Conservation (phyloP, 495 filamentous ascomycete species). For the Paragyromitra xinjiangensis region DNA sequence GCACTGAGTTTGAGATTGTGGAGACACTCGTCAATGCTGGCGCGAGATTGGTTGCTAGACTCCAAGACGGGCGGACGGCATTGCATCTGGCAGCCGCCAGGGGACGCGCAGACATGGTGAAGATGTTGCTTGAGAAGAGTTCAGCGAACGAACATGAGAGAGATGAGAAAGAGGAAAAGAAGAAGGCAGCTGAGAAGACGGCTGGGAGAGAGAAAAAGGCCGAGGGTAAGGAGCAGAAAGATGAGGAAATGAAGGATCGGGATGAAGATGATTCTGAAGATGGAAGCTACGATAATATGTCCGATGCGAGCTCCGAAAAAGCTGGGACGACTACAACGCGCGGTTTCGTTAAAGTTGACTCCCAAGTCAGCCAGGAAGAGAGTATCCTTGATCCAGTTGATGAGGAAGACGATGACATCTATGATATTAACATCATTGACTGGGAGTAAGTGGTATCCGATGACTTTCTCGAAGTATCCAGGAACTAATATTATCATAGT, state of each 20-base stretch:
- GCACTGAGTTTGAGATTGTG: slow-evolving; percentile 74
- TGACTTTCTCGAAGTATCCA: background rate
- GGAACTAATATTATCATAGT: slow-evolving; percentile 23
- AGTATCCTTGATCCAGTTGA: slow-evolving; percentile 61
- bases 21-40: slow-evolving; percentile 73
- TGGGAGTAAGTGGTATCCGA: slow-evolving; percentile 70
- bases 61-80: slow-evolving; percentile 80
- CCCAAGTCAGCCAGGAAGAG: slow-evolving; percentile 57
- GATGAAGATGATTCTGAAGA: slow-evolving; percentile 65
- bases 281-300: slow-evolving; percentile 62
- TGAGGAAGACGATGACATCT: slow-evolving; percentile 75
- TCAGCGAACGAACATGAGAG: slow-evolving; percentile 73
- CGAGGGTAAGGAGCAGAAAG: slow-evolving; percentile 61
- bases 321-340: slow-evolving; percentile 65
- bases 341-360: slow-evolving; percentile 73
- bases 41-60: slow-evolving; percentile 73
- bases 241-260: slow-evolving; percentile 62
- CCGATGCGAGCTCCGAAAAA: slow-evolving; percentile 58
- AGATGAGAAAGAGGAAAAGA: slow-evolving; percentile 66
- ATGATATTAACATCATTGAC: slow-evolving; percentile 75
- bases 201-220: slow-evolving; percentile 11
- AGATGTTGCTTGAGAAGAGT: slow-evolving; percentile 73
- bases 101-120: slow-evolving; percentile 73
- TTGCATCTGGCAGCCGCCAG: slow-evolving; percentile 78
- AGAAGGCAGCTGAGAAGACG: slow-evolving; percentile 58